Evolutionary conservation across 192 early-diverging fungal genomes (phyloP).

Genomic region (Backusella circina): DNA sequence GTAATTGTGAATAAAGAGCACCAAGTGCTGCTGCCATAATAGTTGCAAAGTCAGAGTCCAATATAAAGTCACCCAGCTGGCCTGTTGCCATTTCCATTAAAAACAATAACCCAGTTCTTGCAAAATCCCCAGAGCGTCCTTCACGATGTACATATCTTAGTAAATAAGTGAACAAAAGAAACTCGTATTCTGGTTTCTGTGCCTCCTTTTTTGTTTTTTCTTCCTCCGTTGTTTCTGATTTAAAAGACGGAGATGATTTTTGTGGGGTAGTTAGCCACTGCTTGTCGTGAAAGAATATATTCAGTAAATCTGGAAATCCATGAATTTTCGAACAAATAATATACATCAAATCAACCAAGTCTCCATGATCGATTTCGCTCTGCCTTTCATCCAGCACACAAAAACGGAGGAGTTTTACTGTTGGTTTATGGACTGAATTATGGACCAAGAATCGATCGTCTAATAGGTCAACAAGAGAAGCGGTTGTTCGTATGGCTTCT

Average conservation of each 20-base stretch:
- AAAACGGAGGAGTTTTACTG: conserved; percentile 69
- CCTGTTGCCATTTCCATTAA: conserved; percentile 76
- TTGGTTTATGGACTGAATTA: conserved; percentile 84
- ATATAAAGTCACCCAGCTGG: conserved; percentile 79
- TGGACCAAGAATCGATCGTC: conserved; percentile 91
- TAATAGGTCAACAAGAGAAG: conserved; percentile 76
- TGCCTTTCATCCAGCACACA: conserved; percentile 56
- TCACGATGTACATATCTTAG: conserved; percentile 85
- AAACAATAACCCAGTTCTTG: conserved; percentile 80
- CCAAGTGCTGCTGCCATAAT: conserved; percentile 83
- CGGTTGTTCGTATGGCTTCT: conserved; percentile 74
- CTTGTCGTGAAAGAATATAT: conserved; percentile 75
- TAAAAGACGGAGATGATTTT: conserved; percentile 16
- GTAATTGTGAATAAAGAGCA: conserved; percentile 87
- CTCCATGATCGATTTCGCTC: conserved; percentile 54
- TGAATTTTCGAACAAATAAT: conserved; percentile 79
- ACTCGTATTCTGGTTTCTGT: conserved; percentile 60
- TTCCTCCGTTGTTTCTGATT: neutral
- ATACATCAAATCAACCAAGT: conserved; percentile 70
- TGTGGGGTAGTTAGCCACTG: conserved; percentile 59
- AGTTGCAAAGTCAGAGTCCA: conserved; percentile 78
- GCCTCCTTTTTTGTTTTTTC: neutral
- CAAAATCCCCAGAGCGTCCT: conserved; percentile 81
- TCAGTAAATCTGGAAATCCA: conserved; percentile 64
- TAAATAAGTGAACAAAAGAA: conserved; percentile 86